A percentile compares a stretch with the other conserved stretches of the same genome.
Evolutionary conservation across 2,329 filamentous ascomycete genomes (phyloP).

Genomic region (Penicillium sp.): DNA sequence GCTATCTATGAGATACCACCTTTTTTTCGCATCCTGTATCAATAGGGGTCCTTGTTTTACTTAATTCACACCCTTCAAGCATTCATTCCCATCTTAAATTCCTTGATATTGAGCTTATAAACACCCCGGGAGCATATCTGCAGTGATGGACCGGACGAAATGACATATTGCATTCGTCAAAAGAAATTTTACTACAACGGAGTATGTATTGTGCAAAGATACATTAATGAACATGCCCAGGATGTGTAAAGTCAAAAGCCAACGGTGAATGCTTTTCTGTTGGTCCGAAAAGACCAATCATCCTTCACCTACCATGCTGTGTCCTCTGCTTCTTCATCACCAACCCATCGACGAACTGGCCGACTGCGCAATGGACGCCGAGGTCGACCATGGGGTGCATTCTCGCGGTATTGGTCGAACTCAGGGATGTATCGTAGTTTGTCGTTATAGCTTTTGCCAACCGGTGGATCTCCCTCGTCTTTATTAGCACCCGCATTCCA

Average conservation of each 20-base stretch:
- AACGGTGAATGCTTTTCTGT: background rate
- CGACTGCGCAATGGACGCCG: slow-evolving; percentile 24
- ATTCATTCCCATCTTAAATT: background rate
- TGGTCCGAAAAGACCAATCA: background rate
- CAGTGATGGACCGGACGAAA: background rate
- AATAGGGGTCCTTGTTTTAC: slow-evolving; percentile 19
- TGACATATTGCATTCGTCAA: background rate
- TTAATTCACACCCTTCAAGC: slow-evolving; percentile 21
- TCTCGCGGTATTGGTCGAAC: slow-evolving; percentile 41
- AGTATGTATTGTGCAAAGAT: background rate
- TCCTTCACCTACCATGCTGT: slow-evolving; percentile 12
- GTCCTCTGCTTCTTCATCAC: slow-evolving; percentile 17
- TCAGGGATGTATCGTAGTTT: slow-evolving; percentile 53
- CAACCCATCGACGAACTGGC: slow-evolving; percentile 19
- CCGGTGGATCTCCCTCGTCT: slow-evolving; percentile 62
- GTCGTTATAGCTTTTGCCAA: slow-evolving; percentile 62
- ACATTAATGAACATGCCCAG: background rate
- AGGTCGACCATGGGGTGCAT: slow-evolving; percentile 10
- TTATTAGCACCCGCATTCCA: slow-evolving; percentile 67
- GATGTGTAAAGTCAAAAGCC: background rate
- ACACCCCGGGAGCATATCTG: background rate
- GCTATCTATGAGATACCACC: slow-evolving; percentile 29
- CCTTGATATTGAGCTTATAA: background rate
- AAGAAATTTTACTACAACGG: background rate
- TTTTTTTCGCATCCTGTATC: slow-evolving; percentile 24